phyloP scores from a whole-genome alignment of 805 yeast genomes.

The Nakazawaea anatomiae region DNA sequence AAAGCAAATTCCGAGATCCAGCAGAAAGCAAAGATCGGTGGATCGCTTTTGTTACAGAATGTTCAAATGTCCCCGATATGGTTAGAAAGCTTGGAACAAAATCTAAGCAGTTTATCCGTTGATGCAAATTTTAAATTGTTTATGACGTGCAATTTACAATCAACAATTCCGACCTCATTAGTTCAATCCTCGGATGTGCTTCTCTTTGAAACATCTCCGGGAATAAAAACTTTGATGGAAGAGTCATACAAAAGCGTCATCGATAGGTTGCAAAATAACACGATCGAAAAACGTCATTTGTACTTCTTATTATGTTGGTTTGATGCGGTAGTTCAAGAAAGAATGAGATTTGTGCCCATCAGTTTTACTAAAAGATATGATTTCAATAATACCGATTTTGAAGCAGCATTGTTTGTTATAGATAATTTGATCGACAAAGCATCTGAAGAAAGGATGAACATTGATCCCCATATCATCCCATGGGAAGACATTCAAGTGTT shows the following conservation, averaged over 20 bases:
- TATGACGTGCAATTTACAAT: constrained; percentile 51
- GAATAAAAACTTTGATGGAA: constrained; percentile 42
- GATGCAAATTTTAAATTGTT: constrained; percentile 46
- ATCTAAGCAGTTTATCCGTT: constrained; percentile 26
- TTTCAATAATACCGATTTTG: constrained; percentile 68
- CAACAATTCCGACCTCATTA: constrained; percentile 49
- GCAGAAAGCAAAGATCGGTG: constrained; percentile 39
- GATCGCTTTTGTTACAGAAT: constrained; percentile 78
- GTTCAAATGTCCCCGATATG: constrained; percentile 66
- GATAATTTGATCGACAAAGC: constrained; percentile 30
- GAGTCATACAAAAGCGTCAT: constrained; percentile 27
- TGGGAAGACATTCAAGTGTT: constrained; percentile 48
- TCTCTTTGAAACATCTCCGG: constrained; percentile 57
- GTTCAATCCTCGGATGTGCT: constrained; percentile 49
- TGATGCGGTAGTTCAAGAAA: constrained; percentile 57
- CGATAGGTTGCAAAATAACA: constrained; percentile 15
- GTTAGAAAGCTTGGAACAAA: constrained; percentile 49
- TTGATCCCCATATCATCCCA: constrained; percentile 42
- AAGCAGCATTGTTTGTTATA: constrained; percentile 39
- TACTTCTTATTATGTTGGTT: constrained; percentile 61
- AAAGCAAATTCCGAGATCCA: constrained; percentile 51
- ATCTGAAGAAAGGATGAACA: constrained; percentile 23
- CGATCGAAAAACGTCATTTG: constrained; percentile 41
- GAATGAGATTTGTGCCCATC: constrained; percentile 53
- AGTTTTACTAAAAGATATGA: constrained; percentile 63